These are phyloP conservation scores for Gastrolobium villosum DNA, from an alignment of 306 rosid genomes.

Conservation along the genomic window DNA sequence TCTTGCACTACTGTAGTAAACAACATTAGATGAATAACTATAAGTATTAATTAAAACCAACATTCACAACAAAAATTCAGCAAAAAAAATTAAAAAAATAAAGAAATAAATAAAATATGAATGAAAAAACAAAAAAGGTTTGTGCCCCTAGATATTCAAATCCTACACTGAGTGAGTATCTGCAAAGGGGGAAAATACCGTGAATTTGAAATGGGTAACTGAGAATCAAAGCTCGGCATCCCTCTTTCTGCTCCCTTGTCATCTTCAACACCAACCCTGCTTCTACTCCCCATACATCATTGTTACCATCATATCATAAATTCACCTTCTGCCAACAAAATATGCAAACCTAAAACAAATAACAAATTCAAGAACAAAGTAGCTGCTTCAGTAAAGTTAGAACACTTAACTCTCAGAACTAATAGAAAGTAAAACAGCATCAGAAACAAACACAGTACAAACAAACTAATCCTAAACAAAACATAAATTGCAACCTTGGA, in stretches of 20 bases:
- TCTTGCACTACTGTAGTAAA: neutral
- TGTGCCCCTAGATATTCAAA: neutral
- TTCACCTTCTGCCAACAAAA: conserved; percentile 29
- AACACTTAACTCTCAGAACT: conserved; percentile 29
- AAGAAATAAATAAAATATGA: conserved; percentile 1
- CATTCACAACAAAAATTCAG: conserved; percentile 41
- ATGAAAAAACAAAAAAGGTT: neutral
- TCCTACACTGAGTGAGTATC: conserved; percentile 4
- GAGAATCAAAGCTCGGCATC: conserved; percentile 66
- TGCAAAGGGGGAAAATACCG: conserved; percentile 43
- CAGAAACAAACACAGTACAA: neutral
- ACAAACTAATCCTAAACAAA: conserved; percentile 1
- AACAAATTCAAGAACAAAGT: conserved; percentile 31
- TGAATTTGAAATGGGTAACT: conserved; percentile 46
- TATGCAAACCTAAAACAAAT: conserved; percentile 37
- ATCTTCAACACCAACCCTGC: conserved; percentile 57
- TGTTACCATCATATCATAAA: conserved; percentile 38
- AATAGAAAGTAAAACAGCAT: conserved; percentile 33
- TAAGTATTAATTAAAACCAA: conserved; percentile 19
- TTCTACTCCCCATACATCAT: conserved; percentile 54
- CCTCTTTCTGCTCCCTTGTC: conserved; percentile 57
- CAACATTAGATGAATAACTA: conserved; percentile 21
- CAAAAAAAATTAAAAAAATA: too few species aligned
- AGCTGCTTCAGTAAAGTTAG: conserved; percentile 32
- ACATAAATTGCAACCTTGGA: conserved; percentile 36